Evolutionary conservation across 1,284 basidiomycete species (phyloP).

Genomic region (Boletus sp.): DNA sequence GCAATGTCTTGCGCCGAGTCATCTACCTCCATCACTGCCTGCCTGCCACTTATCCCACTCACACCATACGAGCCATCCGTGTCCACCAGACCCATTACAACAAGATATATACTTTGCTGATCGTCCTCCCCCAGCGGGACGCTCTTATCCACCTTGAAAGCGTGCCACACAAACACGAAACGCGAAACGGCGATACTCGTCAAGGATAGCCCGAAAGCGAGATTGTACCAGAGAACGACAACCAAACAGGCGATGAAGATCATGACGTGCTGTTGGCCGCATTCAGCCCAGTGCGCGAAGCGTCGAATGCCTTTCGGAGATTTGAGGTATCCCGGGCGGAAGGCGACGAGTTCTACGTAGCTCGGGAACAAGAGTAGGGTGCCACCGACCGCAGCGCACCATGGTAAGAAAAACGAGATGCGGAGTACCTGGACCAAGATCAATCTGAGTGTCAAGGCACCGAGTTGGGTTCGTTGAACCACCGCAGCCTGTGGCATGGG

Average conservation of each 20-base stretch:
- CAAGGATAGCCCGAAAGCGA: slow-evolving; percentile 27
- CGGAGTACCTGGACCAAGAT: slow-evolving; percentile 12
- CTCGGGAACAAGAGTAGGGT: slow-evolving; percentile 40
- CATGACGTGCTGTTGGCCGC: slow-evolving; percentile 39
- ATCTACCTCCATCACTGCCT: not conserved
- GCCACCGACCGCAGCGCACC: slow-evolving; percentile 46
- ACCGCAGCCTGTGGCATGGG: not conserved
- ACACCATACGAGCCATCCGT: slow-evolving; percentile 4
- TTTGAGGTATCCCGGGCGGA: slow-evolving; percentile 38
- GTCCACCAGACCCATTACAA: slow-evolving; percentile 23
- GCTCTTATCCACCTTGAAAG: slow-evolving; percentile 32
- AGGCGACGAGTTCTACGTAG: slow-evolving; percentile 38
- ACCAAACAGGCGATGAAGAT: slow-evolving; percentile 38
- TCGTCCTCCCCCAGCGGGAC: slow-evolving; percentile 43
- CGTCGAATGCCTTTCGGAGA: slow-evolving; percentile 38
- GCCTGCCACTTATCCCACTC: not conserved
- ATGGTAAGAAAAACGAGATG: slow-evolving; percentile 42
- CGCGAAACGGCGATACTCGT: slow-evolving; percentile 31
- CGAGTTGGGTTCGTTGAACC: not conserved
- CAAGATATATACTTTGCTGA: slow-evolving; percentile 42
- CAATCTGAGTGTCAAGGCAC: not conserved
- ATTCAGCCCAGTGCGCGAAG: slow-evolving; percentile 44
- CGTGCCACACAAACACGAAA: slow-evolving; percentile 37
- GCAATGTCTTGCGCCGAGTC: not conserved
- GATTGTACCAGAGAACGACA: slow-evolving; percentile 29